Evolutionary conservation across 2,329 filamentous ascomycete species (phyloP).

Genomic region (Aspergillus fijiensis): DNA sequence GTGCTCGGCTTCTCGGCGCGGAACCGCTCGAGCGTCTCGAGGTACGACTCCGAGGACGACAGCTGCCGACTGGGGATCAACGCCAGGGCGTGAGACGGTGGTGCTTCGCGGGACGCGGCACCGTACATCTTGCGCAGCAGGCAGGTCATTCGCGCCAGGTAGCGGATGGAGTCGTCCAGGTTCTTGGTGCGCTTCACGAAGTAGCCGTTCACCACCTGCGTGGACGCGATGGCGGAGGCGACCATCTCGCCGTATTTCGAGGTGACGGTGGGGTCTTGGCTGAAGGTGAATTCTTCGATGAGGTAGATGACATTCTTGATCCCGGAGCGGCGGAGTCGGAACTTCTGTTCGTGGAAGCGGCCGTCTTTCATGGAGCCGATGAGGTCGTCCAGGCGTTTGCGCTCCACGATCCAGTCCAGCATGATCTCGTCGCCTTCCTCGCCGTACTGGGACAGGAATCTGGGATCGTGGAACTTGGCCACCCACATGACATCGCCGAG

Average conservation of each 20-base stretch:
- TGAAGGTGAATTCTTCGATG: constrained; percentile 69
- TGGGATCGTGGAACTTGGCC: constrained; percentile 65
- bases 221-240: constrained; percentile 70
- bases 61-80: constrained; percentile 63
- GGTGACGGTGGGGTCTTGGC: constrained; percentile 49
- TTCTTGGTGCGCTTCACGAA: constrained; percentile 75
- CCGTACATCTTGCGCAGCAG: constrained; percentile 65
- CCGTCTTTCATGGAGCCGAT: constrained; percentile 80
- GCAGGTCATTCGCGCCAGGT: constrained; percentile 69
- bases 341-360: constrained; percentile 81
- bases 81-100: constrained; percentile 43
- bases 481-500: constrained; percentile 79
- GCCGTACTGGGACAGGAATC: constrained; percentile 56
- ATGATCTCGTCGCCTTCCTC: constrained; percentile 64
- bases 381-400: constrained; percentile 77
- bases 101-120: constrained; percentile 7
- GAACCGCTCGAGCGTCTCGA: constrained; percentile 62
- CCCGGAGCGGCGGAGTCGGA: constrained; percentile 69
- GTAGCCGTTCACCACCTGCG: constrained; percentile 75
- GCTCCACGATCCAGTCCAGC: constrained; percentile 77
- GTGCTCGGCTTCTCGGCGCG: constrained; percentile 48
- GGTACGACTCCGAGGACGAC: constrained; percentile 66
- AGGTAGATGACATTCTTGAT: constrained; percentile 77
- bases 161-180: constrained; percentile 75
- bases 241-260: constrained; percentile 64